These are phyloP conservation scores for Triticum monococcum DNA, from an alignment of 176 grass and related monocot species.

Conservation along the genomic window DNA sequence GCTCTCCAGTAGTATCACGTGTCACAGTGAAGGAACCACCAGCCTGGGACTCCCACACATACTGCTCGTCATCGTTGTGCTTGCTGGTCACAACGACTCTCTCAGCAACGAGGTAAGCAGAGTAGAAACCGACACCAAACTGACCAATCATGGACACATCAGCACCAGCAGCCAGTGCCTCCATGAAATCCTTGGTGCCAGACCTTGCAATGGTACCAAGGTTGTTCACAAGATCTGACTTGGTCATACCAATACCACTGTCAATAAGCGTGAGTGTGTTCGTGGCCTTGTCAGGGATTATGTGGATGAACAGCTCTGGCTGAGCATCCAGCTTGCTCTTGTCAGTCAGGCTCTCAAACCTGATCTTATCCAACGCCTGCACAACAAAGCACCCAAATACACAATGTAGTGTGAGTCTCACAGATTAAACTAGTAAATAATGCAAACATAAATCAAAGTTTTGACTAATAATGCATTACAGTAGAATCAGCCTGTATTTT, in stretches of 20 bases:
- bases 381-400: not conserved
- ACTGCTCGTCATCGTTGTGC: slow-evolving; percentile 98
- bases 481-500: not conserved
- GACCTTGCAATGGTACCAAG: slow-evolving; percentile 95
- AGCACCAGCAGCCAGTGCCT: slow-evolving; percentile 92
- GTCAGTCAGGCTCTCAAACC: slow-evolving; percentile 91
- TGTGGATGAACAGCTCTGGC: slow-evolving; percentile 94
- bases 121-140: slow-evolving; percentile 97
- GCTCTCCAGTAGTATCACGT: slow-evolving; percentile 74
- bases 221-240: slow-evolving; percentile 97
- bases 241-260: slow-evolving; percentile 95
- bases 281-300: slow-evolving; percentile 83
- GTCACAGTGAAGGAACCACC: slow-evolving; percentile 94
- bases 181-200: slow-evolving; percentile 96
- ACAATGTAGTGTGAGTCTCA: not conserved
- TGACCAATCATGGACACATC: slow-evolving; percentile 99
- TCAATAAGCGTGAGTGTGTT: slow-evolving; percentile 75
- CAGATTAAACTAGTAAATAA: not conserved
- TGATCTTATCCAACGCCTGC: slow-evolving; percentile 98
- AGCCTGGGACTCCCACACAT: slow-evolving; percentile 96
- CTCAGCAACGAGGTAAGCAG: slow-evolving; percentile 90
- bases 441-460: not conserved
- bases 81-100: slow-evolving; percentile 80
- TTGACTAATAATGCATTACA: not conserved
- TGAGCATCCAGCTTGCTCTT: slow-evolving; percentile 98